Evolutionary conservation across 768 basidiomycete genomes (phyloP).

Genomic region (Tulasnella sp.): DNA sequence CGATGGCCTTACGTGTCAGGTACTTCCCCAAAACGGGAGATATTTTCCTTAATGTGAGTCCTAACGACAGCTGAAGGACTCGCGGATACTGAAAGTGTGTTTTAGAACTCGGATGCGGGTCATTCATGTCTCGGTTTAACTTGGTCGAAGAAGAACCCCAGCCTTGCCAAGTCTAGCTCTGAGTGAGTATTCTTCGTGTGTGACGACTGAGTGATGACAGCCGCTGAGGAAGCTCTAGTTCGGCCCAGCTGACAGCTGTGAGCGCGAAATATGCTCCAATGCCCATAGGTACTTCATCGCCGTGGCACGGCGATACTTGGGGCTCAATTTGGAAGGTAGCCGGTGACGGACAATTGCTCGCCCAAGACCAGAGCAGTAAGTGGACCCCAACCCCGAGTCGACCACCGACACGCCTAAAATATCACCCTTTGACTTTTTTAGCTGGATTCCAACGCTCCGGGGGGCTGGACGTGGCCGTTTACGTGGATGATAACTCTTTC

Average conservation of each 20-base stretch:
- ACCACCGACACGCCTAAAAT: background rate
- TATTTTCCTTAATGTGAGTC: background rate
- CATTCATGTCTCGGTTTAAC: background rate
- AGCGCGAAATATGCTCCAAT: background rate
- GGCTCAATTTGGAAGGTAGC: background rate
- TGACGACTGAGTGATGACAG: background rate
- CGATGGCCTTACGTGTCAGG: background rate
- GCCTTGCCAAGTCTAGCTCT: background rate
- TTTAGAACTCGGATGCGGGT: background rate
- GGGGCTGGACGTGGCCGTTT: background rate
- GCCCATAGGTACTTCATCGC: background rate
- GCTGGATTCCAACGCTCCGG: background rate
- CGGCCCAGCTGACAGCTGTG: background rate
- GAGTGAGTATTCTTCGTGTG: background rate
- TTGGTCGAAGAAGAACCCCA: background rate
- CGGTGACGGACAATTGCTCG: background rate
- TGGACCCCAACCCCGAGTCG: background rate
- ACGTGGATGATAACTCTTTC: background rate
- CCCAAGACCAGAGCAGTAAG: background rate
- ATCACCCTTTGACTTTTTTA: background rate
- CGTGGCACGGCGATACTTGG: background rate
- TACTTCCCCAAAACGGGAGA: background rate
- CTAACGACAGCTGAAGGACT: background rate
- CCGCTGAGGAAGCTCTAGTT: background rate
- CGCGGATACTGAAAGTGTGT: background rate